phyloP scores from a whole-genome alignment of 495 filamentous ascomycete genomes.

The Talaromyces nanjingensis region DNA sequence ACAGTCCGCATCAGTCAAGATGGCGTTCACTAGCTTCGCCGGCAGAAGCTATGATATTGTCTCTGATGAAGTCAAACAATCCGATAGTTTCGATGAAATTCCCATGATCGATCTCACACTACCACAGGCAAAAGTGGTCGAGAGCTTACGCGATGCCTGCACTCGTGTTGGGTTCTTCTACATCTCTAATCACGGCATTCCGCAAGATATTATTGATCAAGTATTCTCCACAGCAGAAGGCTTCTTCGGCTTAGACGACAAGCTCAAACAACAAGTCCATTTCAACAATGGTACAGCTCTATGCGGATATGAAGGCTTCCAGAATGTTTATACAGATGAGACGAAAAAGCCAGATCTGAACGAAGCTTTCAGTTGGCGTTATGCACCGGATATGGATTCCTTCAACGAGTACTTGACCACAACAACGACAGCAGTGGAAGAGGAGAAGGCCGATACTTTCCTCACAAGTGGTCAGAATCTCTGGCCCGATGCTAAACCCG shows the following conservation, averaged over 20 bases:
- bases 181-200: constrained; percentile 36
- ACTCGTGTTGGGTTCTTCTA: constrained; percentile 52
- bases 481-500: not conserved
- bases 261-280: constrained; percentile 11
- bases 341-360: not conserved
- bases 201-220: constrained; percentile 23
- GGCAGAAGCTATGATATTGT: constrained; percentile 6
- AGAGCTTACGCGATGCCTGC: constrained; percentile 40
- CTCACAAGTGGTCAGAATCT: constrained; percentile 7
- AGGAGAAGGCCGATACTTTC: not conserved
- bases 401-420: not conserved
- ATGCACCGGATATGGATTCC: constrained; percentile 1
- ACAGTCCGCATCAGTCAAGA: not conserved
- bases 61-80: constrained; percentile 7
- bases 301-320: not conserved
- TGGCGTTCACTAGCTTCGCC: constrained; percentile 2
- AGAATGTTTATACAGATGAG: not conserved
- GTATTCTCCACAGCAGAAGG: constrained; percentile 32
- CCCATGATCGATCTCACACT: constrained; percentile 34
- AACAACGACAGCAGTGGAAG: no score
- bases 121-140: constrained; percentile 24
- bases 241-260: constrained; percentile 42
- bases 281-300: not conserved
- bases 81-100: constrained; percentile 20
- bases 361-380: constrained; percentile 4